phyloP scores from a whole-genome alignment of 1,284 basidiomycete genomes.

The Ganoderma lucidum region DNA sequence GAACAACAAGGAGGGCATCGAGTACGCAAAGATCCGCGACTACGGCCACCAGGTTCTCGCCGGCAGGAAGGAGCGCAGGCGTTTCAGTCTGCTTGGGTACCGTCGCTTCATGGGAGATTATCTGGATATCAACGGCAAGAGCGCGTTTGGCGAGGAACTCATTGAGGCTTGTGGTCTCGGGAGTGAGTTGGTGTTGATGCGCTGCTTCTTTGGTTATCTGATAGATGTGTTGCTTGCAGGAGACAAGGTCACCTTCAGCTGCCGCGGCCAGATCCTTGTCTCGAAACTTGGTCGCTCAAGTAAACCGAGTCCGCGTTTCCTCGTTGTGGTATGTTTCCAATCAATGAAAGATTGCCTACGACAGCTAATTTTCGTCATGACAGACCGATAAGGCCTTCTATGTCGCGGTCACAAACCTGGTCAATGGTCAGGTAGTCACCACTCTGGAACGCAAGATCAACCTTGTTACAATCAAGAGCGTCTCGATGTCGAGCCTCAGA shows the following conservation, averaged over 20 bases:
- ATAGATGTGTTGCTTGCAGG: slow-evolving; percentile 43
- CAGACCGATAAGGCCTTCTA: slow-evolving; percentile 93
- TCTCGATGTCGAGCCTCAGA: slow-evolving; percentile 88
- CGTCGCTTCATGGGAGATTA: slow-evolving; percentile 98
- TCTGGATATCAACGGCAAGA: slow-evolving; percentile 87
- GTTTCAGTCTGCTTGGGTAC: slow-evolving; percentile 95
- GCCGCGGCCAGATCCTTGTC: slow-evolving; percentile 86
- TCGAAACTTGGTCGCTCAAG: slow-evolving; percentile 91
- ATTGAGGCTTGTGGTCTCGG: slow-evolving; percentile 78
- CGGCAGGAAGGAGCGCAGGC: slow-evolving; percentile 91
- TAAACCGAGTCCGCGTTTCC: slow-evolving; percentile 91
- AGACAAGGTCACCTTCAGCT: slow-evolving; percentile 89
- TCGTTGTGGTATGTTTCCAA: slow-evolving; percentile 77
- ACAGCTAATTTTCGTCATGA: neutral
- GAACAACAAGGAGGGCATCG: slow-evolving; percentile 94
- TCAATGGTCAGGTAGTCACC: slow-evolving; percentile 71
- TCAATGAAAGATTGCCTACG: neutral
- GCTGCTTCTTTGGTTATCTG: slow-evolving; percentile 3
- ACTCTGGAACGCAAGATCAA: slow-evolving; percentile 90
- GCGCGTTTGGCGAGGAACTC: slow-evolving; percentile 84
- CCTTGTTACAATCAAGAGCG: slow-evolving; percentile 85
- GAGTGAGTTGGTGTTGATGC: slow-evolving; percentile 54
- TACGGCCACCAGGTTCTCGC: slow-evolving; percentile 95
- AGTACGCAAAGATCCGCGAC: slow-evolving; percentile 90
- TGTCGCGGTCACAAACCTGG: slow-evolving; percentile 77